Percentiles rank a stretch among this genome's conserved stretches.
Conservation (phyloP, 1,284 basidiomycete species). For the Pisolithus thermaeus region DNA sequence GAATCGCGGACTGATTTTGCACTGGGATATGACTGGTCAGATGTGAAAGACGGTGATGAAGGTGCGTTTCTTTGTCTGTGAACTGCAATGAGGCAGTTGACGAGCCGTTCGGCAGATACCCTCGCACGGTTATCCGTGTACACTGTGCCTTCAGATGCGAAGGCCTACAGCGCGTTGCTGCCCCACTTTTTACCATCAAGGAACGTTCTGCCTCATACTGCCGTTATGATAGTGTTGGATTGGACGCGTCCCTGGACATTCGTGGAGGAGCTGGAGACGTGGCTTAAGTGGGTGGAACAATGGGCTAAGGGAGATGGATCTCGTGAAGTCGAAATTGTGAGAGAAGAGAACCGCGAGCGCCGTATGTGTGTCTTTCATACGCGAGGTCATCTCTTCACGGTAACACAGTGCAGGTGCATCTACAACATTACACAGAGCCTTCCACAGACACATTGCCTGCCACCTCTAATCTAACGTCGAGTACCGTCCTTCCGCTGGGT, state of each 20-base stretch:
- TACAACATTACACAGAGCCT: constrained; percentile 89
- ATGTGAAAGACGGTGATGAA: constrained; percentile 82
- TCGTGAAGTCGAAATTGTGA: constrained; percentile 61
- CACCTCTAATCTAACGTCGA: constrained; percentile 48
- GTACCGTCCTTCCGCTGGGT: constrained; percentile 70
- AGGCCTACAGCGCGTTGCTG: constrained; percentile 71
- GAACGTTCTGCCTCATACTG: constrained; percentile 66
- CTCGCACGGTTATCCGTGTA: constrained; percentile 84
- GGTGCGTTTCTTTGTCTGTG: constrained; percentile 42
- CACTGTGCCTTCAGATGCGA: constrained; percentile 77
- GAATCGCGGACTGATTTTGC: constrained; percentile 64
- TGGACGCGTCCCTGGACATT: constrained; percentile 95
- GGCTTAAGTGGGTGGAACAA: constrained; percentile 80
- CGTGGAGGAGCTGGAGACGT: constrained; percentile 79
- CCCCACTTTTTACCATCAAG: constrained; percentile 79
- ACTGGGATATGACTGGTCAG: constrained; percentile 82
- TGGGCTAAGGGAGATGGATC: constrained; percentile 70
- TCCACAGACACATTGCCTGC: constrained; percentile 55
- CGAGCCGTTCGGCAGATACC: constrained; percentile 51
- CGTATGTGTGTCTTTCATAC: constrained; percentile 46
- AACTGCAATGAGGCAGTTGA: constrained; percentile 4
- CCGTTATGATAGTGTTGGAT: constrained; percentile 87
- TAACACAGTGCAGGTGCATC: constrained; percentile 71
- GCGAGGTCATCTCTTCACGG: constrained; percentile 5
- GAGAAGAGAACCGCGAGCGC: constrained; percentile 79